These are phyloP conservation scores for Chlamydomonas sp. DNA, from an alignment of 139 green algal genomes.

Conservation along the genomic window DNA sequence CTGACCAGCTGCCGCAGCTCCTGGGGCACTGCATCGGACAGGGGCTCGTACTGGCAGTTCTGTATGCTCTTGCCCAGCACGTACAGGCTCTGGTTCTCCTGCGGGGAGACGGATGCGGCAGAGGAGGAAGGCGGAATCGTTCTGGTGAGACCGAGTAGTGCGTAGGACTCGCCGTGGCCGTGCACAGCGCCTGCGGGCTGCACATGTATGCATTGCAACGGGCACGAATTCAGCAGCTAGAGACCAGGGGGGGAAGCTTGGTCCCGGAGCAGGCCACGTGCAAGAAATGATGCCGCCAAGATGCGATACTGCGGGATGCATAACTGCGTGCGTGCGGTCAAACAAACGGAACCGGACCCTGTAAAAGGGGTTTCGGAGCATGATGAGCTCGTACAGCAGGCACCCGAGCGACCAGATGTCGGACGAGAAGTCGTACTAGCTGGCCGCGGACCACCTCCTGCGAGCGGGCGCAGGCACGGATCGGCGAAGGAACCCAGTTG, in stretches of 20 bases:
- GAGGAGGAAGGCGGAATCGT: not conserved
- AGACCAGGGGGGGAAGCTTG: too few species aligned
- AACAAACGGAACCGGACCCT: conserved; percentile 17
- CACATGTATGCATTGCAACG: too few species aligned
- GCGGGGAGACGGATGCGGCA: not conserved
- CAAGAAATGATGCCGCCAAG: too few species aligned
- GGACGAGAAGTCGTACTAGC: conserved; percentile 70
- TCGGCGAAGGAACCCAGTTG: too few species aligned
- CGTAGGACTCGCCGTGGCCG: too few species aligned
- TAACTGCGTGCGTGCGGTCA: not conserved
- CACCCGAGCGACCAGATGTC: conserved; percentile 84
- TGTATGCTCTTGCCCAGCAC: conserved; percentile 59
- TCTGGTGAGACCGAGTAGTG: too few species aligned
- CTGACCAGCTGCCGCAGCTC: conserved; percentile 15
- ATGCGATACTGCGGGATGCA: too few species aligned
- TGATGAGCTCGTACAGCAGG: conserved; percentile 81
- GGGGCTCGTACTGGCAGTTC: conserved; percentile 46
- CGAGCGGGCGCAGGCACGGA: too few species aligned
- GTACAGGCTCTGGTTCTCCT: conserved; percentile 56
- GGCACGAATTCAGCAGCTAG: too few species aligned
- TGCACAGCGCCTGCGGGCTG: too few species aligned
- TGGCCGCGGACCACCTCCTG: conserved; percentile 70
- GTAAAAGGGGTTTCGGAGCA: conserved; percentile 57
- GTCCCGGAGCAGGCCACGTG: too few species aligned
- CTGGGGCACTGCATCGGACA: conserved; percentile 15